Evolutionary conservation across 2,329 filamentous ascomycete species (phyloP), one percentile per base, ranked within the genome.

Genomic region (Xylariales sp.): DNA sequence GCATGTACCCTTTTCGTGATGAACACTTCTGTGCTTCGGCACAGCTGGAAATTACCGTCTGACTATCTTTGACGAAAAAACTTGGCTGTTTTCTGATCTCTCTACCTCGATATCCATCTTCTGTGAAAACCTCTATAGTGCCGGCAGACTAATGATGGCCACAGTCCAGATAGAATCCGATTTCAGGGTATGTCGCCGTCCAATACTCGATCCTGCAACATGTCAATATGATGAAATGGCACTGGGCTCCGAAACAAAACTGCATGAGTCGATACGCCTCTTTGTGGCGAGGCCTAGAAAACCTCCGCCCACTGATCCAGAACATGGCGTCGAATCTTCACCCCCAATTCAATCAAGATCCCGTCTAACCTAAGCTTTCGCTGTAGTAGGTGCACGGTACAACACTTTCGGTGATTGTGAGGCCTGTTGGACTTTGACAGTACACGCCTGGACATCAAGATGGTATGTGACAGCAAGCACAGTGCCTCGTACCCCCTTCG

Each of bases 261-360:
- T 63, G 66, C 71, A 80, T 81, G 88, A 88, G 89, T 73, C 65
- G 86, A 89, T 81, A 79, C 85, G 80, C 88, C 88, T 87, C 69
- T 78, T 86, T 87, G 88, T 69, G 88, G 87, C 88, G n/a, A 95
- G 88, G 89, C 89, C 88, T 95, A 94, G 88, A 94, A 95, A 95
- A 95, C 90, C 89, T 95, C n/a, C 82, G 88, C 87, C 89, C 86
- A 91, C 89, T 95, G 89, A 95, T 69, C 53, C 53, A 36, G 16
- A 42, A 28, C 33, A 38, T 25, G 12, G 21, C 11, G 37, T 32
- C 18, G 20, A n/a, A 31, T 31, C 27, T 37, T n/a, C n/a, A n/a
- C n/a, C n/a, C n/a, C n/a, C n/a, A n/a, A n/a, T n/a, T n/a, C n/a
- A n/a, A n/a, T n/a, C n/a, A n/a, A n/a, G n/a, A n/a, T n/a, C n/a